These are phyloP conservation scores for Delonix regia DNA, from an alignment of 306 rosid genomes.

Conservation along the genomic window DNA sequence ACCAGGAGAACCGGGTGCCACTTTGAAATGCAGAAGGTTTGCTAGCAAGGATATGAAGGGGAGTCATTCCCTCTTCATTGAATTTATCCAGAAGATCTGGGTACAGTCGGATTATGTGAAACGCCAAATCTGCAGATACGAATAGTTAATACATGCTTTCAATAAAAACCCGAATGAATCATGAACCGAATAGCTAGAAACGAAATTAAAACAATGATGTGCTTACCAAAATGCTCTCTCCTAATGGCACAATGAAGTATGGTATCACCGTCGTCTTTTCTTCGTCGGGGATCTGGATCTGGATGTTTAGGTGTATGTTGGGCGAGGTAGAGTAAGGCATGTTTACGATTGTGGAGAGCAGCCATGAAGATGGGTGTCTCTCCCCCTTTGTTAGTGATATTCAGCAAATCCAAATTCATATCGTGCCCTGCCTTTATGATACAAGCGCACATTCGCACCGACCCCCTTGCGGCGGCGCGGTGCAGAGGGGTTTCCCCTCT, in stretches of 20 bases:
- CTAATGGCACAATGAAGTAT: background rate
- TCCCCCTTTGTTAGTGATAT: background rate
- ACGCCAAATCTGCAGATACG: slow-evolving; percentile 36
- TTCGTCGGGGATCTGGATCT: background rate
- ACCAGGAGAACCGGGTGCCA: slow-evolving; percentile 9
- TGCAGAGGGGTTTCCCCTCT: slow-evolving; percentile 61
- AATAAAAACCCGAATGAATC: background rate
- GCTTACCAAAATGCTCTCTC: slow-evolving; percentile 1
- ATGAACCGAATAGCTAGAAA: too few relatives aligned
- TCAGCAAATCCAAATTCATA: background rate
- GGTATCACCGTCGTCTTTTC: background rate
- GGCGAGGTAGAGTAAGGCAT: background rate
- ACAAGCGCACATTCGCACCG: slow-evolving; percentile 27
- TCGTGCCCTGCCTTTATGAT: background rate
- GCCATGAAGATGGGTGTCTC: background rate
- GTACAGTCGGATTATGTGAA: background rate
- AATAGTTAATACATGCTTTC: background rate
- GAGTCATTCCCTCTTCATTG: slow-evolving; percentile 8
- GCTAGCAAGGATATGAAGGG: slow-evolving; percentile 39
- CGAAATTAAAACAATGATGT: too few relatives aligned
- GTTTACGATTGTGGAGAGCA: background rate
- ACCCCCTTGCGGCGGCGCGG: slow-evolving; percentile 49
- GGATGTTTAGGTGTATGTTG: background rate
- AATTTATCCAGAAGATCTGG: background rate
- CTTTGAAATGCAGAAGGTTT: slow-evolving; percentile 38